Conservation (phyloP, 2,329 filamentous ascomycete genomes). For the Exophiala aquamarina region DNA sequence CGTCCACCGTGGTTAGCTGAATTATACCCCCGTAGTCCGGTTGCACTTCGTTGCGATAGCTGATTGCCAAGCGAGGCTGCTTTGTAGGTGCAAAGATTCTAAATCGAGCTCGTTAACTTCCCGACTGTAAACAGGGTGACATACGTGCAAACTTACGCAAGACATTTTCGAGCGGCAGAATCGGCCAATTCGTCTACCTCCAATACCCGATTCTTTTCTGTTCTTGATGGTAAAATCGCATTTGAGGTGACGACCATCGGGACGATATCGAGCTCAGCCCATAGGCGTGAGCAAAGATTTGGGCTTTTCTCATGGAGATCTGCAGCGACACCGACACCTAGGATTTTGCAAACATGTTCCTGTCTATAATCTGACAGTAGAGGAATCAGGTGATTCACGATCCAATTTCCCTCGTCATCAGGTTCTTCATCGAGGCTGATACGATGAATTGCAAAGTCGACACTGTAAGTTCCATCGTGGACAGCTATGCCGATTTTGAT, state of each 20-base stretch:
- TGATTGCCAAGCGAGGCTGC: conserved; percentile 66
- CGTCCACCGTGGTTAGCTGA: conserved; percentile 55
- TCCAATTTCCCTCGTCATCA: conserved; percentile 13
- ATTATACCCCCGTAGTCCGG: conserved; percentile 68
- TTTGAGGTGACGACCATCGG: conserved; percentile 61
- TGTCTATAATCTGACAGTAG: conserved; percentile 16
- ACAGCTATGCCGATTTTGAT: conserved; percentile 25
- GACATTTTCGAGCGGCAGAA: conserved; percentile 75
- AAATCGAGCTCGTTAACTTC: conserved; percentile 2
- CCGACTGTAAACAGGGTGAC: not conserved
- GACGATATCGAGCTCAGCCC: conserved; percentile 74
- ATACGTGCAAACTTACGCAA: conserved; percentile 56
- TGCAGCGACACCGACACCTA: conserved; percentile 69
- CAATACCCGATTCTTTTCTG: conserved; percentile 42
- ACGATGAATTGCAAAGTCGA: conserved; percentile 27
- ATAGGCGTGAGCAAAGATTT: conserved; percentile 67
- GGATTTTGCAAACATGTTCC: conserved; percentile 60
- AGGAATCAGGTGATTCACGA: conserved; percentile 20
- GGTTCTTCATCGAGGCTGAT: conserved; percentile 19
- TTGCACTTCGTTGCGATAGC: conserved; percentile 67
- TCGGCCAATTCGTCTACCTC: conserved; percentile 79
- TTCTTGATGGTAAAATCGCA: conserved; percentile 34
- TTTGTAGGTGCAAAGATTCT: conserved; percentile 73
- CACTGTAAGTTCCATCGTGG: conserved; percentile 28
- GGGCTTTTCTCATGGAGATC: conserved; percentile 62